phyloP scores from a whole-genome alignment of 2,329 filamentous ascomycete species.

The Pseudopyricularia cyperi region DNA sequence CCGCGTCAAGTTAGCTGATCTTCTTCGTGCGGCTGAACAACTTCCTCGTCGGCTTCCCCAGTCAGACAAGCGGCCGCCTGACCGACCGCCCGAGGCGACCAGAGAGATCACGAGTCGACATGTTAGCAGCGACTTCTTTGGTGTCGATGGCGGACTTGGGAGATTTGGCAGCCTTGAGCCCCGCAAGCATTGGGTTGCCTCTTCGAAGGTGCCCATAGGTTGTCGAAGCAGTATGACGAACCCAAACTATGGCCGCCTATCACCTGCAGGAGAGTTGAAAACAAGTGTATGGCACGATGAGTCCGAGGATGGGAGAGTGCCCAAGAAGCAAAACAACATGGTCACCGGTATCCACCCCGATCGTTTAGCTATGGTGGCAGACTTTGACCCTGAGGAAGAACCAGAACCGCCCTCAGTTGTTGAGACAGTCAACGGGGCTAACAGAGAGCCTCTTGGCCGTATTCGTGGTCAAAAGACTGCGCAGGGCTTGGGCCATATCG shows the following conservation, averaged over 20 bases:
- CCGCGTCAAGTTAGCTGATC: neutral
- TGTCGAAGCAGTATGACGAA: neutral
- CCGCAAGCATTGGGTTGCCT: too few relatives aligned
- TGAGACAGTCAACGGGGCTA: neutral
- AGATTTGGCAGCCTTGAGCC: neutral
- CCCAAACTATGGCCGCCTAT: conserved; percentile 1
- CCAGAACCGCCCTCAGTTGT: neutral
- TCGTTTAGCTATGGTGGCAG: neutral
- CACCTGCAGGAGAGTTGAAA: neutral
- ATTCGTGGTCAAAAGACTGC: neutral
- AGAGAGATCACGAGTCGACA: neutral
- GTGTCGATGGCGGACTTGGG: neutral
- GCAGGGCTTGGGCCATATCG: neutral
- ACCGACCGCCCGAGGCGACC: neutral
- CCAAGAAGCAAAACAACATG: neutral
- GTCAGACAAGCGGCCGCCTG: neutral
- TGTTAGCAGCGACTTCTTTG: neutral
- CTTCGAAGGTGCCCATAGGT: neutral
- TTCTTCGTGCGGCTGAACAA: neutral
- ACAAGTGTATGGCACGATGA: neutral
- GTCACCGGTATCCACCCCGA: neutral
- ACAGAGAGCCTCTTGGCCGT: neutral
- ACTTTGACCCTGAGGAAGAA: neutral
- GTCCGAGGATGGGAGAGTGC: too few relatives aligned
- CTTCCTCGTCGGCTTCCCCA: neutral